Conservation (phyloP, 495 filamentous ascomycete genomes). For the Aspergillus cristatus region DNA sequence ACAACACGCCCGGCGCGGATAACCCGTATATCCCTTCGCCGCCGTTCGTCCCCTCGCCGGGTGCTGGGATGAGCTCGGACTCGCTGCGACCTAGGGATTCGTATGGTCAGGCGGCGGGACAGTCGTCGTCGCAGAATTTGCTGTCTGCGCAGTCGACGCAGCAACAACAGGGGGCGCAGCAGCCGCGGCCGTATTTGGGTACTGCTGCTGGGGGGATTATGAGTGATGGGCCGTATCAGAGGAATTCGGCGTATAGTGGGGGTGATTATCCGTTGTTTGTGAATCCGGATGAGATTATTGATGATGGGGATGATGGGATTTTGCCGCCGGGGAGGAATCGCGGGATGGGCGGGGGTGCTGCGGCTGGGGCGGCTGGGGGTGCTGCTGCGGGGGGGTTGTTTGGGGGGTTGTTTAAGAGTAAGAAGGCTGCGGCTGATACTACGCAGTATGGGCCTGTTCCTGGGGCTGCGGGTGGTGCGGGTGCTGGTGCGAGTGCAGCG, state of each 20-base stretch:
- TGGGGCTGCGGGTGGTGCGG: constrained; percentile 14
- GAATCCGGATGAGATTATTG: constrained; percentile 70
- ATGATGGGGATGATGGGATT: constrained; percentile 80
- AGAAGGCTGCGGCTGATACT: constrained; percentile 29
- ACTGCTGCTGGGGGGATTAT: constrained; percentile 28
- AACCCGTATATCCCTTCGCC: constrained; percentile 36
- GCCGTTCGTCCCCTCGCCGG: constrained; percentile 7
- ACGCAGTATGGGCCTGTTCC: constrained; percentile 46
- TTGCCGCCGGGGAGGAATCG: constrained; percentile 27
- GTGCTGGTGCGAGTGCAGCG: too few species aligned
- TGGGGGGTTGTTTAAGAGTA: constrained; percentile 27
- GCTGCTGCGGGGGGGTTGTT: constrained; percentile 46
- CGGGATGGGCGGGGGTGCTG: constrained; percentile 37
- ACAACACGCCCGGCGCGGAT: constrained; percentile 33
- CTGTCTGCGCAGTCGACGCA: constrained; percentile 20
- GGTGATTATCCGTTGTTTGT: constrained; percentile 43
- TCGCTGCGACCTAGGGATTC: constrained; percentile 22
- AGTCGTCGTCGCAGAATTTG: too few species aligned
- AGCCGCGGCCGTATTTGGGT: constrained; percentile 23
- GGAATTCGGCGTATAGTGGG: constrained; percentile 51
- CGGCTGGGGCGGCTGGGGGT: constrained; percentile 42
- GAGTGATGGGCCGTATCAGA: constrained; percentile 48
- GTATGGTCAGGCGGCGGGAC: constrained; percentile 30
- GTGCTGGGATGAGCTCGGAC: constrained; percentile 14
- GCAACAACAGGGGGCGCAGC: constrained; percentile 23